These are phyloP conservation scores for Candida boidinii DNA, from an alignment of 805 yeast species.

Conservation along the genomic window DNA sequence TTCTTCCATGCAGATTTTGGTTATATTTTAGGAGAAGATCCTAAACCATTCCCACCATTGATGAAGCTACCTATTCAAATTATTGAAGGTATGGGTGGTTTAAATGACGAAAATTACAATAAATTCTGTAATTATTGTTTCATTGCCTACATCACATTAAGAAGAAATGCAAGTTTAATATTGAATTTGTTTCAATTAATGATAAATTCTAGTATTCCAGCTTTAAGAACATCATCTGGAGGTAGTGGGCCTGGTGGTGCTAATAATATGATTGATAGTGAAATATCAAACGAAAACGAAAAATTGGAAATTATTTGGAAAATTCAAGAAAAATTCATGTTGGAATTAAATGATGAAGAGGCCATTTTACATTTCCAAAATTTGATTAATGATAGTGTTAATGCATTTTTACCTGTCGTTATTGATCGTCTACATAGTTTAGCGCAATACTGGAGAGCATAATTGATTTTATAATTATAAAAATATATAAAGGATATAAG, in stretches of 20 bases:
- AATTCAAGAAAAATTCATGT: slow-evolving; percentile 88
- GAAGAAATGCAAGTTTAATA: slow-evolving; percentile 85
- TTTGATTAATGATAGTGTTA: slow-evolving; percentile 88
- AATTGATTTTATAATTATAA: too few relatives aligned
- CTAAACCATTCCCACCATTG: slow-evolving; percentile 97
- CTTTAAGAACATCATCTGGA: slow-evolving; percentile 39
- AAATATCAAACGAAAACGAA: slow-evolving; percentile 42
- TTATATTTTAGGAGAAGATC: slow-evolving; percentile 92
- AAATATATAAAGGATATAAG: too few relatives aligned
- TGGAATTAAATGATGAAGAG: slow-evolving; percentile 92
- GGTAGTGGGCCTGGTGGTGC: too few relatives aligned
- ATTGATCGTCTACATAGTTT: slow-evolving; percentile 91
- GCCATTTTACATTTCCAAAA: slow-evolving; percentile 93
- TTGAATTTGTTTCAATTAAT: slow-evolving; percentile 86
- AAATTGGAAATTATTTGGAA: slow-evolving; percentile 82
- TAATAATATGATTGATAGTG: slow-evolving; percentile 8
- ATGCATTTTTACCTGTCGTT: slow-evolving; percentile 88
- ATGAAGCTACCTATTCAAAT: slow-evolving; percentile 97
- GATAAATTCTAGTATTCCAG: slow-evolving; percentile 92
- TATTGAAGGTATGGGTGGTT: slow-evolving; percentile 97
- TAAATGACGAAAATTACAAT: slow-evolving; percentile 73
- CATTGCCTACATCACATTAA: slow-evolving; percentile 82
- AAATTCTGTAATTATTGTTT: slow-evolving; percentile 89
- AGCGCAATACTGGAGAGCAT: slow-evolving; percentile 98
- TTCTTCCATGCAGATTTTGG: slow-evolving; percentile 99